Base-by-base conservation (phyloP, 2,329 filamentous ascomycete species). In the Fonsecaea erecta region DNA sequence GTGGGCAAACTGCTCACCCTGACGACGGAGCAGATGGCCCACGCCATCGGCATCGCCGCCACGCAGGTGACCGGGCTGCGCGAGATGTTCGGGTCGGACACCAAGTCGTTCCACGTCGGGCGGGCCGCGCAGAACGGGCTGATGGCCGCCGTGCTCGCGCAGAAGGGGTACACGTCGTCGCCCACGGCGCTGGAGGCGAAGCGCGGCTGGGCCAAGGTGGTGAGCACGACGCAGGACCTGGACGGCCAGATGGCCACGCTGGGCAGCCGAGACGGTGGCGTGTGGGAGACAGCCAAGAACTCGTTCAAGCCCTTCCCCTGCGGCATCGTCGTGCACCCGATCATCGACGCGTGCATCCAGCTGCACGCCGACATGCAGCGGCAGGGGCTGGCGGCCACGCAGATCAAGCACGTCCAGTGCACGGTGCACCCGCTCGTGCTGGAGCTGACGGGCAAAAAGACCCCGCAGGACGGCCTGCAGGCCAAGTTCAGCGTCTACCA, bases 261-360 rank as follows among this genome's bases (percentile, higher is more conserved):
- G 12, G 74, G 75, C 1, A 63, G 68, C n/a, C n/a, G n/a, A n/a
- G n/a, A n/a, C n/a, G n/a, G n/a, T n/a, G n/a, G n/a, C 37, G 71
- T 68, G 34, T 86, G 83, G 83, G 83, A 86, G 74, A 81, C 83
- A 8, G 75, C 80, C 69, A 78, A 79, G 67, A 86, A 86, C 66
- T 79, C 81, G 1, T 86, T 85, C 74, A 86, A 86, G 71, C 84
- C 83, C 0, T 86, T 83, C 65, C 83, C 84, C 0, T 86, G 84
- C 71, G 84, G 83, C 0, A 85, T 86, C 65, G 82, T 86, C 0
- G 82, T 85, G 67, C 84, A 86, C 71, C 83, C 84, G 0, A 77
- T 80, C 2, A 86, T 86, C 62, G 83, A 86, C 71, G 83, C 74
- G 1, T 82, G 80, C 65, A 79, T 81, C 14, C 80, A 83, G 68